Base-by-base conservation (phyloP, 805 yeast genomes). In the Schizosaccharomyces japonicus region DNA sequence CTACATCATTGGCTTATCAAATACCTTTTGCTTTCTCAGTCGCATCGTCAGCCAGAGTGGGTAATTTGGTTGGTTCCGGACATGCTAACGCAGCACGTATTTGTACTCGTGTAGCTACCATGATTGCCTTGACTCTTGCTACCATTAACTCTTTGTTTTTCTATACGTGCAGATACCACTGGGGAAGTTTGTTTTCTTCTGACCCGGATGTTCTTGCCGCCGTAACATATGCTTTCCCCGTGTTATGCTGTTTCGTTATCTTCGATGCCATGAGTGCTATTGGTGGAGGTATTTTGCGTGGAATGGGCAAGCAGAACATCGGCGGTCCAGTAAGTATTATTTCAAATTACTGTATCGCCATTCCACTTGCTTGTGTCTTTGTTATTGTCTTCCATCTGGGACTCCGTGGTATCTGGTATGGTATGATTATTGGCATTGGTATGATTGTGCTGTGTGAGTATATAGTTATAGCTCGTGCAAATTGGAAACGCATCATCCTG, bases 301-400 rank as follows among this genome's bases (percentile, higher is more conserved):
- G 94, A 15, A 93, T 81, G 61, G 92, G 94, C 7, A 69, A 80
- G 59, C 94, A 83, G 59, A 68, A 72, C 39, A 66, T 80, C 33
- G 94, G 94, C 0, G 79, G 90, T 10, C 65, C 70, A 47, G 65
- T 82, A 49, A 80, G 78, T 57, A 60, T 83, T 54, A 58, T 71
- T 5, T 71, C 76, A 11, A 84, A 82, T 61, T 82, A 83, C 55
- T 54, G 70, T 2, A 58, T 83, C 47, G 93, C 87, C 8, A 64
- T 81, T n/a, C 94, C 94, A 0, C 52, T 78, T 15, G 78, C 81
- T 0, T 63, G 69, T 49, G 45, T 57, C 29, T 60, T 80, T 39
- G 78, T 81, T 5, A 13, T 19, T 7, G 25, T 19, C 11, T 36
- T 19, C 10, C 25, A 36, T 11, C 5, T 23, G 5, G 42, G 42